Base-by-base conservation (phyloP, 2,329 filamentous ascomycete genomes). In the Juglanconis juglandina region DNA sequence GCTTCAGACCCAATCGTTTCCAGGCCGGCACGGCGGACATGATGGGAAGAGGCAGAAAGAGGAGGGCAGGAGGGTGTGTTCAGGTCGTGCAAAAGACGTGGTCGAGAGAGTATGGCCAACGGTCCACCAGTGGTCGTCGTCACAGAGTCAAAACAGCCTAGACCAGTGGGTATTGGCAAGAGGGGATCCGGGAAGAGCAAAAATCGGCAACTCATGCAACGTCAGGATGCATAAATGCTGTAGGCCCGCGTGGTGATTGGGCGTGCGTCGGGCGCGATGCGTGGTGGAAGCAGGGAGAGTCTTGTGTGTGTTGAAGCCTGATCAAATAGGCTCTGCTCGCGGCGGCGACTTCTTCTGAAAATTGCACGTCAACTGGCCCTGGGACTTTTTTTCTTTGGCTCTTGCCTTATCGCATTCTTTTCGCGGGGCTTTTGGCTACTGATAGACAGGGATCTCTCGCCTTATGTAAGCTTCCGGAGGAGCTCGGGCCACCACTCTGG, bases 1-100 rank as follows among this genome's bases (percentile, higher is more conserved):
- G 82, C 77, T 85, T 85, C 70, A 86, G 80, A 73, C 84, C 83
- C 78, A 85, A 80, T 77, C 81, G 80, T 70, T 86, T 86, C 83
- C 83, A 86, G 65, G 82, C 82, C 60, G 83, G 83, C 64, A 81
- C 75, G 66, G 76, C 76, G 66, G 73, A 77, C 76, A 80, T 80
- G 71, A 67, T 73, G 67, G 66, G 68, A 64, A 71, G 69, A 67
- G 63, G 56, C 58, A 63, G 61, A 50, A 59, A 63, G 60, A 41
- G 53, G 50, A 47, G 47, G 63, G 56, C 49, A 48, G 54, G 57
- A 61, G 46, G 56, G 59, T 50, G 44, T 50, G 47, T 50, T 55
- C 47, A 44, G 54, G 51, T 63, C 51, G 61, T 56, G 61, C 58
- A 63, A 60, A 42, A 53, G 41, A 58, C 55, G 55, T 58, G 41